phyloP scores from a whole-genome alignment of 1,284 basidiomycete species.

The Trichosporon faecale region DNA sequence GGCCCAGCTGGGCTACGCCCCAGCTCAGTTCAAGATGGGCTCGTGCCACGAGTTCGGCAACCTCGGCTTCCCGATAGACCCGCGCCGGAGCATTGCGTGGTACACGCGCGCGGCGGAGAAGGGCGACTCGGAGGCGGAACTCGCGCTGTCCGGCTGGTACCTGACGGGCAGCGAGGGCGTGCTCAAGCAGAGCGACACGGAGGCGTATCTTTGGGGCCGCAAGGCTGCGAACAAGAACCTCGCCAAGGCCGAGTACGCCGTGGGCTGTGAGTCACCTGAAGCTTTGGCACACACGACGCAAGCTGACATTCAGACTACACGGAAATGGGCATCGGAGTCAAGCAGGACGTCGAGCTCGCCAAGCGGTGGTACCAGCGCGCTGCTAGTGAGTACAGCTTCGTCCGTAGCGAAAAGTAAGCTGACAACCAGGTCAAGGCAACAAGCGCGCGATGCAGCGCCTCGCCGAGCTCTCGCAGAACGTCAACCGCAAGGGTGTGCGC shows the following conservation, averaged over 20 bases:
- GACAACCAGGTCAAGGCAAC: slow-evolving; percentile 45
- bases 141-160: slow-evolving; percentile 97
- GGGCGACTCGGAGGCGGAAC: slow-evolving; percentile 88
- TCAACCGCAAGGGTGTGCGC: slow-evolving; percentile 58
- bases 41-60: slow-evolving; percentile 91
- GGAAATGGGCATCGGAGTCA: slow-evolving; percentile 96
- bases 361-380: slow-evolving; percentile 99
- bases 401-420: not conserved
- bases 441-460: slow-evolving; percentile 72
- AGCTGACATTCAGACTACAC: slow-evolving; percentile 65
- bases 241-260: slow-evolving; percentile 92
- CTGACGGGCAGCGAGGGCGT: slow-evolving; percentile 91
- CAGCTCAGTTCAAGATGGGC: slow-evolving; percentile 91
- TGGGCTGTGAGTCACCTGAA: slow-evolving; percentile 61
- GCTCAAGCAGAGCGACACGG: slow-evolving; percentile 92
- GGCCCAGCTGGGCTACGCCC: slow-evolving; percentile 88
- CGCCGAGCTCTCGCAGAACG: slow-evolving; percentile 62
- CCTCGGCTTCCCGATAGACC: slow-evolving; percentile 86
- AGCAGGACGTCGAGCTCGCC: slow-evolving; percentile 90
- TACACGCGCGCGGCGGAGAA: slow-evolving; percentile 97
- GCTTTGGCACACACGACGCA: not conserved
- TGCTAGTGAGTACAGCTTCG: slow-evolving; percentile 64
- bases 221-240: slow-evolving; percentile 89
- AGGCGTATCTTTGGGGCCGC: slow-evolving; percentile 95
- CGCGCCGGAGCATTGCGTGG: slow-evolving; percentile 91